Base-by-base conservation (phyloP, 2,329 filamentous ascomycete genomes). In the Fusarium succisae region DNA sequence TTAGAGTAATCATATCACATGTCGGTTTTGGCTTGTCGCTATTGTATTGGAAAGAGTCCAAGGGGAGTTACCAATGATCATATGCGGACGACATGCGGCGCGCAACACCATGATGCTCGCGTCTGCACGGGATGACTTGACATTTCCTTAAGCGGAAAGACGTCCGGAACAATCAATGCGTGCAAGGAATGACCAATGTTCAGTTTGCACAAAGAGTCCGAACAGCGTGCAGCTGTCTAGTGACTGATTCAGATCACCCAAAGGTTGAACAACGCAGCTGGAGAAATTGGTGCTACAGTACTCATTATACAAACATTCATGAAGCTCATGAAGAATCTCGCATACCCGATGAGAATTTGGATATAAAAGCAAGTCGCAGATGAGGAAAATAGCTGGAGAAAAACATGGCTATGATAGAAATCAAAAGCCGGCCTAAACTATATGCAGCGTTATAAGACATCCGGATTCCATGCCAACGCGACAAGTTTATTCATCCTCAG, bases 81-180 rank as follows among this genome's bases (percentile, higher is more conserved):
- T 20, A 38, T 9, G 17, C 1, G 26, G 15, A 24, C 32, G 20
- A 38, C 56, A 38, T 53, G 4, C 32, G 11, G 18, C 7, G 18
- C 7, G 26, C 8, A 38, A 28, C 37, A 43, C 20, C 6, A 13
- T 20, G 3, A 26, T 20, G 20, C n/a, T 8, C 14, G 3, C 5
- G 15, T 32, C 38, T 32, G 53, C 53, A 32, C 12, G 8, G 22
- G 17, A 44, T 56, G 53, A 24, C 38, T 32, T 44, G 26, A 8
- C 0, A 18, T 18, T 30, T 56, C 38, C 26, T 28, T 4, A 32
- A 32, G 8, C 4, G 22, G 38, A 56, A 41, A n/a, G 11, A 18
- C 0, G 17, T 3, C 12, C 32, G 22, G 4, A 3, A 26, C 11
- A 4, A 10, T 9, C 4, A 7, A 6, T 26, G 17, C 3, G 3